A percentile compares a stretch with the other conserved stretches of the same genome.
These are phyloP conservation scores for Magnusiomyces suaveolens DNA, from an alignment of 1,139 yeast genomes.

Conservation along the genomic window DNA sequence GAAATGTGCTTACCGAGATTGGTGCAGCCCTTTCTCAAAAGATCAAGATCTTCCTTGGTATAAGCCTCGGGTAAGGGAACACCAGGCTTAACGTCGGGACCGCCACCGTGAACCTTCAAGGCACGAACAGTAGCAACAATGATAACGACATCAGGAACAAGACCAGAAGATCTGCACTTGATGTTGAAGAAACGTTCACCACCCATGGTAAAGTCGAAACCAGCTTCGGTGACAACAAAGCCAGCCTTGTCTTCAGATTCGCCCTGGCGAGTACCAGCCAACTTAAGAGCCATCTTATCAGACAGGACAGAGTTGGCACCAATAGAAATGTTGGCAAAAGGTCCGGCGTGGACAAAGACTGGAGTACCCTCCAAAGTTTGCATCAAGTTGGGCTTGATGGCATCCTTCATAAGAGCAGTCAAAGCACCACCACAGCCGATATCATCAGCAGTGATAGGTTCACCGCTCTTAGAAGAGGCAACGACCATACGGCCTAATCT, in stretches of 20 bases:
- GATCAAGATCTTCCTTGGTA: constrained; percentile 74
- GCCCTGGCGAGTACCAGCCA: constrained; percentile 64
- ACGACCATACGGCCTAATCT: constrained; percentile 88
- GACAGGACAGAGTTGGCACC: constrained; percentile 95
- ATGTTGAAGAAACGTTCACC: constrained; percentile 96
- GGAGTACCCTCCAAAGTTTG: constrained; percentile 98
- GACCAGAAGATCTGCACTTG: constrained; percentile 89
- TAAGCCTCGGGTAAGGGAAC: constrained; percentile 81
- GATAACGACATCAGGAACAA: constrained; percentile 84
- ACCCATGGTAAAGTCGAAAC: constrained; percentile 98
- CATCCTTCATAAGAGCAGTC: constrained; percentile 91
- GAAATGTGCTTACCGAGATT: constrained; percentile 86
- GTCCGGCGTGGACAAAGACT: constrained; percentile 96
- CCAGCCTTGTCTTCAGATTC: constrained; percentile 60
- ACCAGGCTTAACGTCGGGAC: constrained; percentile 96
- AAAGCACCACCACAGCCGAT: constrained; percentile 96
- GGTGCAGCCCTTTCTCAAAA: constrained; percentile 74
- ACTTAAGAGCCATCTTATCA: constrained; percentile 88
- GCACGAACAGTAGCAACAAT: constrained; percentile 98
- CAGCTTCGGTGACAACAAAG: constrained; percentile 94
- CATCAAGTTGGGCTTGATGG: constrained; percentile 95
- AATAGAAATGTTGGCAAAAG: constrained; percentile 94
- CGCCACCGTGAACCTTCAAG: constrained; percentile 95
- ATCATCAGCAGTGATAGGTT: constrained; percentile 90
- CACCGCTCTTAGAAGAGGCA: constrained; percentile 73